phyloP scores from a whole-genome alignment of 306 rosid species.

The Vigna unguiculata region DNA sequence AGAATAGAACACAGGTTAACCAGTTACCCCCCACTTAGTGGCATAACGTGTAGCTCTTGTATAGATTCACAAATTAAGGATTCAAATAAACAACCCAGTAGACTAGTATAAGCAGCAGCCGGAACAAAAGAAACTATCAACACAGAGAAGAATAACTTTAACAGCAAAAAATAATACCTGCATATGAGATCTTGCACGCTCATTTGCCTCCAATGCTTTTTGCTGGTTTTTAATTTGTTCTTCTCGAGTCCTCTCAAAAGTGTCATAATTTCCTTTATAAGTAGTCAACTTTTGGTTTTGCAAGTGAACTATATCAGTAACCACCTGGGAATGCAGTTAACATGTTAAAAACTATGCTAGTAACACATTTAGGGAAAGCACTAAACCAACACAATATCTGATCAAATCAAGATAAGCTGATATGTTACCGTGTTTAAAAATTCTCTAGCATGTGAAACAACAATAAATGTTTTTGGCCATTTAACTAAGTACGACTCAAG shows the following conservation, averaged over 20 bases:
- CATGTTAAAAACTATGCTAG: constrained; percentile 21
- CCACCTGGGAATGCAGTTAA: constrained; percentile 68
- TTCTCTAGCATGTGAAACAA: constrained; percentile 99
- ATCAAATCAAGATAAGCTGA: constrained; percentile 27
- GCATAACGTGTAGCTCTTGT: not conserved
- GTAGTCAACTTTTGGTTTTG: constrained; percentile 79
- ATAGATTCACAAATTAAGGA: constrained; percentile 12
- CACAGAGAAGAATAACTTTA: constrained; percentile 4
- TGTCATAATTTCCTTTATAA: constrained; percentile 90
- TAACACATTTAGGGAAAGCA: constrained; percentile 30
- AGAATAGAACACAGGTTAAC: not conserved
- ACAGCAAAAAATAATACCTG: constrained; percentile 61
- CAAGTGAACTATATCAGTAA: constrained; percentile 89
- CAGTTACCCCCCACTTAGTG: not conserved
- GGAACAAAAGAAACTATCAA: constrained; percentile 22
- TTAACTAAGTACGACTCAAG: constrained; percentile 87
- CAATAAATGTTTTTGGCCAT: constrained; percentile 96
- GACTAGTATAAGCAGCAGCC: not conserved
- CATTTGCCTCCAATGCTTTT: constrained; percentile 91
- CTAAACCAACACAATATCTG: constrained; percentile 6
- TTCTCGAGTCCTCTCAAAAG: constrained; percentile 87
- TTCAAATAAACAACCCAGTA: not conserved
- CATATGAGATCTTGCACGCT: constrained; percentile 92
- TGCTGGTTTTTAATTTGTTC: constrained; percentile 90
- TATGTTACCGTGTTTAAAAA: constrained; percentile 89